These are phyloP conservation scores for Acacia acuminata DNA, from an alignment of 306 rosid genomes.

Conservation along the genomic window DNA sequence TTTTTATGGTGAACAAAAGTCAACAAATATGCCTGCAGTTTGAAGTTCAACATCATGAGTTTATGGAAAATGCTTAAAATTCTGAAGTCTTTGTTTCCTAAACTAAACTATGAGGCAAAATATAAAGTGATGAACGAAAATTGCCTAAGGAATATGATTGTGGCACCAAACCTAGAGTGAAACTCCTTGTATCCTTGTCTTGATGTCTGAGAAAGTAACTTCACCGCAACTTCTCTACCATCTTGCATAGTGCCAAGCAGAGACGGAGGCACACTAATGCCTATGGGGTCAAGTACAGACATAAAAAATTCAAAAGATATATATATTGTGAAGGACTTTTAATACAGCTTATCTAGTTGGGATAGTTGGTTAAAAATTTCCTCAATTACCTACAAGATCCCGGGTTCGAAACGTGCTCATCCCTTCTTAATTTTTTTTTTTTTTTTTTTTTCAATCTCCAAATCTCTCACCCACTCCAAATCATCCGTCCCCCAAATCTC, in stretches of 20 bases:
- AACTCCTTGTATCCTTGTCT: constrained; percentile 44
- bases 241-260: constrained; percentile 26
- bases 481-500: too few species aligned
- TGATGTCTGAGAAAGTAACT: constrained; percentile 28
- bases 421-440: too few species aligned
- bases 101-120: background rate
- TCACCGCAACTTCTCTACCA: constrained; percentile 37
- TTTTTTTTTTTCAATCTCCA: too few species aligned
- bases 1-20: constrained; percentile 55
- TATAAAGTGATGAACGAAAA: background rate
- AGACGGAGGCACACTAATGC: too few species aligned
- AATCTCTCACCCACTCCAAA: too few species aligned
- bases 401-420: too few species aligned
- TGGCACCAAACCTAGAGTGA: constrained; percentile 19
- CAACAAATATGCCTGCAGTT: constrained; percentile 46
- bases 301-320: too few species aligned
- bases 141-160: background rate
- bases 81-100: background rate
- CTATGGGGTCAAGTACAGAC: too few species aligned
- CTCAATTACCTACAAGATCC: too few species aligned
- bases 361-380: too few species aligned
- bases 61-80: background rate
- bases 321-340: too few species aligned
- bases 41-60: background rate
- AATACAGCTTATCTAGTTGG: too few species aligned